Conservation (phyloP, 805 yeast species). For the Maudiozyma bulderi region DNA sequence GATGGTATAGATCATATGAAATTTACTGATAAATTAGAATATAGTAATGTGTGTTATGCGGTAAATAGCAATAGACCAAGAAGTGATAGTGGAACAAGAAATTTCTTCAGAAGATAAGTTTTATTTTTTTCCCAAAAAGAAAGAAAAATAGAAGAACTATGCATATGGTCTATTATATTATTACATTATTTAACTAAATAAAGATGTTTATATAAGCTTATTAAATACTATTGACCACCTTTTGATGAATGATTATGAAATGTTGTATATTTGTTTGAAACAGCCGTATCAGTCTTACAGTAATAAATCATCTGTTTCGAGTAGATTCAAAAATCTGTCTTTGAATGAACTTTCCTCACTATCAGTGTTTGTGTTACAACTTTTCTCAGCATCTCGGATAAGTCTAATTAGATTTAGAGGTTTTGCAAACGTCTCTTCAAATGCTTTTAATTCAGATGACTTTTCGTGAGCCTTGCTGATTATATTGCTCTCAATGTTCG, state of each 20-base stretch:
- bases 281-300: too few relatives aligned
- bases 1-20: slow-evolving; percentile 46
- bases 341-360: neutral
- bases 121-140: neutral
- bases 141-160: neutral
- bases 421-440: slow-evolving; percentile 1
- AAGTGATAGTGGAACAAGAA: slow-evolving; percentile 21
- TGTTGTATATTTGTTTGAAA: too few relatives aligned
- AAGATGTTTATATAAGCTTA: neutral
- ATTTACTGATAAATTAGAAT: slow-evolving; percentile 37
- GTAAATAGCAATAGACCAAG: slow-evolving; percentile 32
- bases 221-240: too few relatives aligned
- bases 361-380: neutral
- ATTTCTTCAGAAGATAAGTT: slow-evolving; percentile 23
- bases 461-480: slow-evolving; percentile 36
- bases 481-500: slow-evolving; percentile 45
- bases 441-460: slow-evolving; percentile 15
- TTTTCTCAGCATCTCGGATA: neutral
- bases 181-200: neutral
- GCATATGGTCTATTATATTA: neutral
- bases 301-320: too few relatives aligned
- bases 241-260: too few relatives aligned
- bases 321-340: neutral
- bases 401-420: neutral
- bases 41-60: slow-evolving; percentile 35